These are phyloP conservation scores for Penicillium macrosclerotiorum DNA, from an alignment of 495 filamentous ascomycete genomes.

Conservation along the genomic window DNA sequence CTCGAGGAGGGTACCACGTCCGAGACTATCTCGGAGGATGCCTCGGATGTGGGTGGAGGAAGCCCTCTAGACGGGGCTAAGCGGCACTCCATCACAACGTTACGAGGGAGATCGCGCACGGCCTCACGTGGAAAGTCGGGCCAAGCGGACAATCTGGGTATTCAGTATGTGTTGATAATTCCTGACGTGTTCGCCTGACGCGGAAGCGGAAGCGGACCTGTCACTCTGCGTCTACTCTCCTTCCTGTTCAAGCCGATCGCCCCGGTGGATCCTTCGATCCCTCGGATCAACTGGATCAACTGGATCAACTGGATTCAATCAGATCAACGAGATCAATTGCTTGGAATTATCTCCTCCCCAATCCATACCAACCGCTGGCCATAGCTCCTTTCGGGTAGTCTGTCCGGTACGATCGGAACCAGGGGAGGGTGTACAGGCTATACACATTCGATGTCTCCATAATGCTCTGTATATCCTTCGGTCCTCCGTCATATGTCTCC, in stretches of 20 bases:
- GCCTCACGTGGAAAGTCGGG: conserved; percentile 6
- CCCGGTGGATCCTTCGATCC: conserved; percentile 22
- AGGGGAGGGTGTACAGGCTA: no score
- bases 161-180: background rate
- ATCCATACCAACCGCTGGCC: conserved; percentile 26
- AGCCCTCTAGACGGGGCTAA: no score
- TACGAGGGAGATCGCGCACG: no score
- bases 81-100: no score
- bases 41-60: no score
- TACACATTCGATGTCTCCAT: no score
- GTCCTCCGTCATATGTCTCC: no score
- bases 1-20: background rate
- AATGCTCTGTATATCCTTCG: no score
- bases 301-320: background rate
- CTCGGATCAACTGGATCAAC: conserved; percentile 1
- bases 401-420: conserved; percentile 24
- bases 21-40: background rate
- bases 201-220: conserved; percentile 12
- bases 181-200: conserved; percentile 8
- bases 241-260: conserved; percentile 25
- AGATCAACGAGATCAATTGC: no score
- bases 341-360: conserved; percentile 11
- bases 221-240: conserved; percentile 19
- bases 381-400: conserved; percentile 30
- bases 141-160: background rate